Base-by-base conservation (phyloP, 148 eudicot species). In the Persicaria maculosa region DNA sequence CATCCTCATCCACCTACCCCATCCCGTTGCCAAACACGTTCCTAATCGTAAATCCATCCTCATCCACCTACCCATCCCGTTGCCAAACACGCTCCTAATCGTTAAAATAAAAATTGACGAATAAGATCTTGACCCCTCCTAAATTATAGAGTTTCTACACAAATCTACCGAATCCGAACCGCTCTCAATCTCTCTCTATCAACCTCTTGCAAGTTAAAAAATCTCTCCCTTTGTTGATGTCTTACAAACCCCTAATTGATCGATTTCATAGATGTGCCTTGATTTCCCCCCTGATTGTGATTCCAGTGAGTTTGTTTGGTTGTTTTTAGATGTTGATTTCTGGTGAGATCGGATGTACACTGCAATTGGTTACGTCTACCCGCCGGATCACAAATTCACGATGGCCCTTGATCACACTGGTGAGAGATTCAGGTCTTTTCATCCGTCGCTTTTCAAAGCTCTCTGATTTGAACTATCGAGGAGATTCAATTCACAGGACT, bases 341-440 rank as follows among this genome's bases (percentile, higher is more conserved):
- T 57, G 79, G 81, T 74, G 81, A 65, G 88, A 88, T 88, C 93
- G 84, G 84, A 91, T 91, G 96, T 81, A 81, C 87, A 79, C 81
- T 85, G 81, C 75, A 69, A 81, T 79, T 79, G 83, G 87, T 85
- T 83, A 67, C 75, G 74, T 82, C 76, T 87, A 77, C 79, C 76
- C 71, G 4, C 74, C 71, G 75, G 80, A 87, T 80, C 88, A 86
- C 76, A 90, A n/a, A n/a, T n/a, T n/a, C n/a, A n/a, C n/a, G n/a
- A 86, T 84, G 82, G 82, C 90, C 79, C 79, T 82, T 77, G 87
- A 85, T 74, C 80, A 83, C 80, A 80, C 80, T 82, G 88, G 96
- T 90, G 17, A 68, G 77, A 67, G 40, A 57, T 76, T 75, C 46
- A 40, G 20, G 70, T 65, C 47, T 65, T 65, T 50, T 73, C 31